phyloP scores from a whole-genome alignment of 495 filamentous ascomycete species.

The Gamarada debralockiae region DNA sequence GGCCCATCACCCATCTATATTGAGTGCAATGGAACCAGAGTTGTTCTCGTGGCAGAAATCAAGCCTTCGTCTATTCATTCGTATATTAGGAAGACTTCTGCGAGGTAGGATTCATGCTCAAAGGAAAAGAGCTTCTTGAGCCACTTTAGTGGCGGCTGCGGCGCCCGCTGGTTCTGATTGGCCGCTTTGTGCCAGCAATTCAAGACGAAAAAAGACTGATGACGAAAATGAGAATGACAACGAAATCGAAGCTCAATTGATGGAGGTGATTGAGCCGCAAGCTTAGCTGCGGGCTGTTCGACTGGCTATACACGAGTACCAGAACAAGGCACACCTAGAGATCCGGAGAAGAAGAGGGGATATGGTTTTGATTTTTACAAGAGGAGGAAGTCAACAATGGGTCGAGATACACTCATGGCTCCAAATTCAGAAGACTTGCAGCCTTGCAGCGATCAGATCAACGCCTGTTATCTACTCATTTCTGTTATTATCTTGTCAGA shows the following conservation, averaged over 20 bases:
- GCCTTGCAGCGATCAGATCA: slow-evolving; percentile 80
- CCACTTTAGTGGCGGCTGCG: no score
- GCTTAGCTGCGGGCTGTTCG: slow-evolving; percentile 86
- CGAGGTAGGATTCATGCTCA: no score
- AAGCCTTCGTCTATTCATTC: no score
- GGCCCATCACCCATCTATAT: no score
- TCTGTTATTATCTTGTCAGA: slow-evolving; percentile 95
- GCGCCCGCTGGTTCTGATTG: no score
- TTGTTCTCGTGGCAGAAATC: no score
- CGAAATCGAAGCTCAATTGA: slow-evolving; percentile 74
- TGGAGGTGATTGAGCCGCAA: slow-evolving; percentile 79
- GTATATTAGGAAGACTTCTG: no score
- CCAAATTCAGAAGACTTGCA: slow-evolving; percentile 79
- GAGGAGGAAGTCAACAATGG: slow-evolving; percentile 76
- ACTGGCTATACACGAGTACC: slow-evolving; percentile 55
- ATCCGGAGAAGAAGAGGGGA: slow-evolving; percentile 76
- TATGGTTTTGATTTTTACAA: slow-evolving; percentile 97
- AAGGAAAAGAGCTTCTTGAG: no score
- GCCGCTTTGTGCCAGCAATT: no score
- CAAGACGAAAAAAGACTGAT: no score
- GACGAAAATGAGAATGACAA: no score
- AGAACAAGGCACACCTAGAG: slow-evolving; percentile 57
- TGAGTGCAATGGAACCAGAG: no score
- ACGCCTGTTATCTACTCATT: slow-evolving; percentile 88
- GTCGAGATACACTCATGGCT: slow-evolving; percentile 81